Evolutionary conservation across 345 rosid genomes (phyloP).

Genomic region (Viola odorata): DNA sequence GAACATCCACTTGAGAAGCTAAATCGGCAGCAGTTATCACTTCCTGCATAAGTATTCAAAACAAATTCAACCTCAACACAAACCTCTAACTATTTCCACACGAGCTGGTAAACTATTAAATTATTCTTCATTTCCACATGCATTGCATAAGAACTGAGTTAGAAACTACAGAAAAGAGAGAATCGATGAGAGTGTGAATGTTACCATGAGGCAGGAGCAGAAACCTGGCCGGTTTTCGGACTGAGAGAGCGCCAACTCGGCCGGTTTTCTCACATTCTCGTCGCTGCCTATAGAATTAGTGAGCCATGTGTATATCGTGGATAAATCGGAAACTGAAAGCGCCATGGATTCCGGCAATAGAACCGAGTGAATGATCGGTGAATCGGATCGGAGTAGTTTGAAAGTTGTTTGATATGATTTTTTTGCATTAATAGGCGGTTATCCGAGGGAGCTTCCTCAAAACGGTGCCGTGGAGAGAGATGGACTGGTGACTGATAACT

Average conservation of each 20-base stretch:
- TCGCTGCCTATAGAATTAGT: conserved; percentile 90
- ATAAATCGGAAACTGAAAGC: conserved; percentile 84
- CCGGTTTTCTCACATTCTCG: conserved; percentile 68
- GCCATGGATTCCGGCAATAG: conserved; percentile 45
- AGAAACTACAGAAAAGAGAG: conserved; percentile 2
- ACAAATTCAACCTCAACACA: conserved; percentile 10
- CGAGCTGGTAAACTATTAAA: too few relatives aligned
- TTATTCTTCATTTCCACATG: background rate
- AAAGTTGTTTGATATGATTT: background rate
- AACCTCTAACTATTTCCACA: conserved; percentile 7
- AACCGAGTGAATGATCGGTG: conserved; percentile 10
- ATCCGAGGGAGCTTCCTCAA: background rate
- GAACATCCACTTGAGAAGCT: conserved; percentile 75
- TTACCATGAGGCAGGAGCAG: conserved; percentile 92
- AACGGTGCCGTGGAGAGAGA: background rate
- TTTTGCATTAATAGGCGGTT: background rate
- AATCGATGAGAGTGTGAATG: conserved; percentile 4
- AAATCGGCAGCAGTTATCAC: conserved; percentile 84
- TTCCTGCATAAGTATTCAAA: conserved; percentile 45
- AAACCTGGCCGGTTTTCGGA: conserved; percentile 88
- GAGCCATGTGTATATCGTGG: conserved; percentile 64
- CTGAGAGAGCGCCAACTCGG: conserved; percentile 84
- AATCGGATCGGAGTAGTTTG: conserved; percentile 32
- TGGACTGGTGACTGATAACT: background rate
- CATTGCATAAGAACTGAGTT: conserved; percentile 5